These are phyloP conservation scores for Trypanosoma cruzi DNA, from an alignment of 208 protist species.

Conservation along the genomic window DNA sequence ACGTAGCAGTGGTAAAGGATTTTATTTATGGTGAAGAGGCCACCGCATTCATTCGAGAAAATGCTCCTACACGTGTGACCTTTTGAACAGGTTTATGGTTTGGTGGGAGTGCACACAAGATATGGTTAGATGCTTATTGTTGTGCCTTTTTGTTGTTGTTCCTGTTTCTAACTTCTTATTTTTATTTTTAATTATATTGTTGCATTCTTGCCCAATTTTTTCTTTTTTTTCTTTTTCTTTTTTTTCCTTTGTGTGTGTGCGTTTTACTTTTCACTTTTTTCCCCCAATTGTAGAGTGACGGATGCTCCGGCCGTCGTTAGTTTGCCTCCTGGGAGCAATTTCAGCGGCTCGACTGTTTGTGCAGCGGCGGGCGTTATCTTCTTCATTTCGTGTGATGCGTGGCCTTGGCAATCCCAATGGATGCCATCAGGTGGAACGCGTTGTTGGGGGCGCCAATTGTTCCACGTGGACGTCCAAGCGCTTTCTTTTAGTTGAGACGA, in stretches of 20 bases:
- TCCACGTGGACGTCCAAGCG: constrained; percentile 22
- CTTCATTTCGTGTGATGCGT: constrained; percentile 1
- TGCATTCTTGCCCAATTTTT: background rate
- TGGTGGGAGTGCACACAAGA: background rate
- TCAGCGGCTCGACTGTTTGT: background rate
- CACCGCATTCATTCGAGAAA: constrained; percentile 68
- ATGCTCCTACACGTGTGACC: constrained; percentile 45
- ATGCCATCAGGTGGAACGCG: background rate
- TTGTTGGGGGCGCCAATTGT: background rate
- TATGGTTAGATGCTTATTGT: no score
- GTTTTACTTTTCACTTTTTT: constrained; percentile 16
- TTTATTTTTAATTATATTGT: constrained; percentile 12
- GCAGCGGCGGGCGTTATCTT: background rate
- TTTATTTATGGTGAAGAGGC: constrained; percentile 65
- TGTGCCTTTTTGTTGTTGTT: constrained; percentile 1
- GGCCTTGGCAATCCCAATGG: background rate
- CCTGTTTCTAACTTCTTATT: background rate
- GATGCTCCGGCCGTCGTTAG: constrained; percentile 1
- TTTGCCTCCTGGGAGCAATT: background rate
- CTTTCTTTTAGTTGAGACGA: constrained; percentile 73
- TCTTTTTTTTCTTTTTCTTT: constrained; percentile 31
- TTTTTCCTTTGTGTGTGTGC: constrained; percentile 3
- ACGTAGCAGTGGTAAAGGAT: constrained; percentile 71
- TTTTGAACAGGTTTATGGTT: constrained; percentile 12
- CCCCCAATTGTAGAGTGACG: background rate